Evolutionary conservation across 345 rosid genomes (phyloP), one percentile per base, ranked within the genome.

Genomic region (Adansonia digitata): DNA sequence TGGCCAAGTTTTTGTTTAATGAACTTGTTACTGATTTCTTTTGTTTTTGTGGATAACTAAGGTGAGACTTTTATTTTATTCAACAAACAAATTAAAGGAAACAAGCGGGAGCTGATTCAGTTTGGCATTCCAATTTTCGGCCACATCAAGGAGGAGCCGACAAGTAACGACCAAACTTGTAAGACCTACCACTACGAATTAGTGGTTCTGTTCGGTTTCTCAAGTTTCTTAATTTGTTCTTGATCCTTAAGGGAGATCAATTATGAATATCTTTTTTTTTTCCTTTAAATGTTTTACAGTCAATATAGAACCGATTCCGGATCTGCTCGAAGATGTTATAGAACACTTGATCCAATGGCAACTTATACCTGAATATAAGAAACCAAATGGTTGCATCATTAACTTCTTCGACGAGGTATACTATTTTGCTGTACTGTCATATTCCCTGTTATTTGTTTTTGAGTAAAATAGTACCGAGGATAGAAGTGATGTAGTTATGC

Each of bases 391-490:
- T 64, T 93, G 99, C 86, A 86, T 93, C 81, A 84, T 95, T 73
- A 88, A 88, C 85, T 95, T 90, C 91, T 91, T 93, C 61, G 94
- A 95, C 72, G 92, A 91, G 99, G 99, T 92, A 81, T 69, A 65
- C 75, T 72, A 31, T 70, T 79, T 77, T 82, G 45, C 43, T 48
- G 48, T n/a, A 67, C 49, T 43, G 18, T 42, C 17, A 7, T 24
- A 20, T 37, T 74, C 13, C 34, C 55, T 61, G 18, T 45, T 74
- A 24, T 26, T 48, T 65, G 29, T 55, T 18, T n/a, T 5, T 12
- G 9, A 39, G 39, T 73, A 34, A 18, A 31, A 55, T 24, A 62
- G 7, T 5, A 66, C 45, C 11, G 5, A 57, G 52, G 40, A 17
- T 65, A 27, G 69, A 40, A 40, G 48, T 24, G 29, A 69, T 42